Evolutionary conservation across 1,139 yeast genomes (phyloP), one percentile per base, ranked within the genome.

Genomic region (Debaryomyces nepalensis): DNA sequence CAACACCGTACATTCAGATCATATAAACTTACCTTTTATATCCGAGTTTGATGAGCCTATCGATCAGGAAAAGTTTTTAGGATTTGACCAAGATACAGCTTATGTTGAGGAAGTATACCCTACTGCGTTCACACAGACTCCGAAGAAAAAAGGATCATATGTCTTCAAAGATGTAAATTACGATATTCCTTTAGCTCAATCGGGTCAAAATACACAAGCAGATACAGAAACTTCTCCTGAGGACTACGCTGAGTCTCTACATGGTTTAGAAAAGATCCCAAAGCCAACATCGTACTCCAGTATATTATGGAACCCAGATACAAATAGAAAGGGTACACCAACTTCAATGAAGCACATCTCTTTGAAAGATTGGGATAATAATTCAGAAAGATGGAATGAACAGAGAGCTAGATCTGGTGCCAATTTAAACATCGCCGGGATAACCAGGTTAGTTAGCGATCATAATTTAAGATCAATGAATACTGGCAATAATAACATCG

Each of bases 211-310:
- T 11, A 16, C 15, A 18, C 21, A 24, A 18, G 21, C 9, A 4
- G 15, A 20, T 26, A 16, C 19, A 33, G 9, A 26, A 5, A 12
- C 8, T 8, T 22, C 6, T 4, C 24, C 37, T 10, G 61, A 55
- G 26, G 55, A 54, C 11, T 53, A 55, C 33, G 51, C 50, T 19
- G 37, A 52, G 18, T 41, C 54, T 5, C 48, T 67, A 33, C 47
- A 49, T 5, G 74, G 72, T 9, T 59, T 70, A 36, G 70, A 67
- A 42, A 52, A 51, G 21, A 68, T 70, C 26, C 74, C 75, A 5
- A 49, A 45, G 31, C 39, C 60, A 0, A 42, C 49, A 21, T 33
- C 43, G 2, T 11, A 6, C 26, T 14, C 33, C 5, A 24, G 26
- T 15, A 12, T 37, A 2, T 21, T 34, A 29, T n/a, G 43, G 50